A percentile compares a stretch with the other conserved stretches of the same genome.
Evolutionary conservation across 2,329 filamentous ascomycete species (phyloP).

Genomic region (Sclerotinia sclerotiorum): DNA sequence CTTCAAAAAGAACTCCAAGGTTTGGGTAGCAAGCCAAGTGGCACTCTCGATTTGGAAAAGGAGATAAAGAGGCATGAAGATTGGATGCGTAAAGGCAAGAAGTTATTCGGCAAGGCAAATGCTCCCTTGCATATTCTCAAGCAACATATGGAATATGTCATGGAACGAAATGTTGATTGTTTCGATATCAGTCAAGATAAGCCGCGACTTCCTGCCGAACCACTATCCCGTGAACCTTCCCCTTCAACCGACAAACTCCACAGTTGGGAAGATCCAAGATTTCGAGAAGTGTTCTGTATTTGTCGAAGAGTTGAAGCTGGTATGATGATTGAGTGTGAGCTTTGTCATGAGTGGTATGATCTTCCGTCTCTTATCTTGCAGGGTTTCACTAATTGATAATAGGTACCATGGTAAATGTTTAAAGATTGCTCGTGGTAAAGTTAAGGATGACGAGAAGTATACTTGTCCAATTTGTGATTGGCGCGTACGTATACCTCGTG

Average conservation of each 20-base stretch:
- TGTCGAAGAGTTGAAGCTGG: conserved; percentile 90
- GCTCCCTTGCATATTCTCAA: conserved; percentile 94
- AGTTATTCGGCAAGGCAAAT: conserved; percentile 96
- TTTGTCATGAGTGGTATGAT: conserved; percentile 93
- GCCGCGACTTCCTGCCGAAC: conserved; percentile 86
- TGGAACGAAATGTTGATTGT: conserved; percentile 84
- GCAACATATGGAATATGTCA: conserved; percentile 89
- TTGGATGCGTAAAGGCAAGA: conserved; percentile 98
- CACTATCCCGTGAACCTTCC: conserved; percentile 78
- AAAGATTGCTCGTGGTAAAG: conserved; percentile 95
- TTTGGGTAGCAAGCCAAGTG: conserved; percentile 86
- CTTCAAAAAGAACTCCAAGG: conserved; percentile 67
- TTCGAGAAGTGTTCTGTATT: conserved; percentile 90
- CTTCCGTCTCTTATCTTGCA: not conserved
- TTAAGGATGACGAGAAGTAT: conserved; percentile 98
- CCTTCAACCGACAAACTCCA: conserved; percentile 54
- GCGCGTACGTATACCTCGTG: conserved; percentile 92
- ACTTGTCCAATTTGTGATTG: conserved; percentile 98
- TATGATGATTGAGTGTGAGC: conserved; percentile 99
- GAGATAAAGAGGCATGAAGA: conserved; percentile 95
- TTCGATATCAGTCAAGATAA: conserved; percentile 85
- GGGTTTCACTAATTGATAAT: conserved; percentile 25
- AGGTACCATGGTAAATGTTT: conserved; percentile 98
- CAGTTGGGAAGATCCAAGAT: conserved; percentile 61
- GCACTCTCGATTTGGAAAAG: conserved; percentile 88